Evolutionary conservation across 2,329 filamentous ascomycete genomes (phyloP).

Genomic region (Fusarium buxicola): DNA sequence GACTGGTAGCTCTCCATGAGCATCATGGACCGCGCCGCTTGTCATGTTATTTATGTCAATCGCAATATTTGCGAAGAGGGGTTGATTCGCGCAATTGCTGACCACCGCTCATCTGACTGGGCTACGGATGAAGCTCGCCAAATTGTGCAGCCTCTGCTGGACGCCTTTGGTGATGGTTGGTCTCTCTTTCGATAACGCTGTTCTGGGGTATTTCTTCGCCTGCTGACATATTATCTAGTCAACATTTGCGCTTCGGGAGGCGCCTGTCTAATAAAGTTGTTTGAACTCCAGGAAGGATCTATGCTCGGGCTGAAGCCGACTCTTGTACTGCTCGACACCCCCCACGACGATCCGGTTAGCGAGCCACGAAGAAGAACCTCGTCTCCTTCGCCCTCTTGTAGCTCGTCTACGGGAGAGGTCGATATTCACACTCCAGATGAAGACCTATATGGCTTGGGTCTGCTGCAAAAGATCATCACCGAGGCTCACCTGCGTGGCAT

Average conservation of each 20-base stretch:
- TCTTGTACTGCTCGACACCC: constrained; percentile 67
- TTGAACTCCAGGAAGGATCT: constrained; percentile 64
- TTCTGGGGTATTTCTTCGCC: constrained; percentile 8
- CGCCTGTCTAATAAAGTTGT: constrained; percentile 64
- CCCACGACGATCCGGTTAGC: constrained; percentile 60
- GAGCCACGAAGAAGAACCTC: constrained; percentile 50
- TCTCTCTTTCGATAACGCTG: constrained; percentile 20
- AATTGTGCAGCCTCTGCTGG: constrained; percentile 62
- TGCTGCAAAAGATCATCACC: constrained; percentile 68
- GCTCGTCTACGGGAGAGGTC: constrained; percentile 48
- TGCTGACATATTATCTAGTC: constrained; percentile 55
- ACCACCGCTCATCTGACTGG: constrained; percentile 45
- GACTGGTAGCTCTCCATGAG: constrained; percentile 68
- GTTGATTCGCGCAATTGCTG: constrained; percentile 50
- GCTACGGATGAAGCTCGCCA: constrained; percentile 56
- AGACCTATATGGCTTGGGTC: constrained; percentile 65
- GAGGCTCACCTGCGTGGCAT: constrained; percentile 68
- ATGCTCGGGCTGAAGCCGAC: constrained; percentile 66
- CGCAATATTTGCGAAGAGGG: constrained; percentile 62
- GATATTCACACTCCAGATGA: constrained; percentile 59
- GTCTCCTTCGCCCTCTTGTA: constrained; percentile 60
- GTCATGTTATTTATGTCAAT: constrained; percentile 71
- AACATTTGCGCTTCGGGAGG: constrained; percentile 65
- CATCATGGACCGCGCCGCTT: constrained; percentile 68
- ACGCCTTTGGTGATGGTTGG: constrained; percentile 66